phyloP scores from a whole-genome alignment of 1,139 yeast genomes.

The Kodamaea ohmeri region DNA sequence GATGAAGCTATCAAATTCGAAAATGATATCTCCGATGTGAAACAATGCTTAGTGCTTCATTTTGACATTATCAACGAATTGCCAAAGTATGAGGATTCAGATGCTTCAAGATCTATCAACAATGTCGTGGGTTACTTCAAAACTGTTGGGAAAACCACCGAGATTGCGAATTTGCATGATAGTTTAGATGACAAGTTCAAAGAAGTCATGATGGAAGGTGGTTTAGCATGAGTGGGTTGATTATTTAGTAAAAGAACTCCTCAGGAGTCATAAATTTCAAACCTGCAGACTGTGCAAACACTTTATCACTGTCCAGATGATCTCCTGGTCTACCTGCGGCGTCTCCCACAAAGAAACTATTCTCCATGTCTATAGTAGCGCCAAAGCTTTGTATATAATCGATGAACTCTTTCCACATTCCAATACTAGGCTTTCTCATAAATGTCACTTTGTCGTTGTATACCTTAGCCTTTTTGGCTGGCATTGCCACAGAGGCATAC shows the following conservation, averaged over 20 bases:
- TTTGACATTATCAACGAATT: conserved; percentile 28
- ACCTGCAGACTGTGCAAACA: conserved; percentile 60
- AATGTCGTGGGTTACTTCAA: conserved; percentile 57
- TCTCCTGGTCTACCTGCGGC: conserved; percentile 86
- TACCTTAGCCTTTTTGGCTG: conserved; percentile 29
- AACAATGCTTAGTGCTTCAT: conserved; percentile 38
- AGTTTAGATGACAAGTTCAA: conserved; percentile 25
- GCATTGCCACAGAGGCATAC: conserved; percentile 61
- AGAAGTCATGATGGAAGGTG: conserved; percentile 23
- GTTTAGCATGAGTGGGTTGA: conserved; percentile 1
- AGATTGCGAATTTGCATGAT: conserved; percentile 22
- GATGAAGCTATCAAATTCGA: conserved; percentile 64
- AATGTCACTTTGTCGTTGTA: conserved; percentile 33
- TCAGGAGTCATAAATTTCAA: conserved; percentile 69
- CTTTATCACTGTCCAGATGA: conserved; percentile 72
- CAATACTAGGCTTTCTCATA: conserved; percentile 72
- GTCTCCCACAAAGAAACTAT: conserved; percentile 83
- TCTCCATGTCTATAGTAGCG: conserved; percentile 31
- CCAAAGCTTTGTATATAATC: conserved; percentile 30
- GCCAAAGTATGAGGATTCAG: conserved; percentile 25
- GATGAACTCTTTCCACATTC: conserved; percentile 61
- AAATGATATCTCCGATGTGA: conserved; percentile 50
- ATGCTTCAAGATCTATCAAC: conserved; percentile 28
- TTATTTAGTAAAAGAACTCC: conserved; percentile 34
- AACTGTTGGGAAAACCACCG: conserved; percentile 50